Base-by-base conservation (phyloP, 768 basidiomycete species). In the Mycena floridula region DNA sequence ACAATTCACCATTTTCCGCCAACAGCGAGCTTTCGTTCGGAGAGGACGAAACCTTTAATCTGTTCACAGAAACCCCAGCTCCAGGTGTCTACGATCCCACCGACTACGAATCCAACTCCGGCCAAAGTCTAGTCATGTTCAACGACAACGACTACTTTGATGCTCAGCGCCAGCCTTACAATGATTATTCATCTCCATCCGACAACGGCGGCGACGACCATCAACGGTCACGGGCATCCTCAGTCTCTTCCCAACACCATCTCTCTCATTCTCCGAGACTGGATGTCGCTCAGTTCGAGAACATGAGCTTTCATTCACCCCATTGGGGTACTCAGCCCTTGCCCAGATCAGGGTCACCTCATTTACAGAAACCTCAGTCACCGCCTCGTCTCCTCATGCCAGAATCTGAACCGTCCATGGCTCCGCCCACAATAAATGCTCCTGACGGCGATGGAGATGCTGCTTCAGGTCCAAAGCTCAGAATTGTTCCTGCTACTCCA, bases 401-500 rank as follows among this genome's bases (percentile, higher is more conserved):
- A 24, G 48, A 49, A n/a, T 3, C 32, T 15, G 38, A 39, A 22
- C 9, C 38, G 3, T 5, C 38, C 27, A 55, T 81, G 7, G 72
- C 69, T 58, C 65, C 58, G 27, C 81, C 72, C 36, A 71, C 66
- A 54, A 82, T 82, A 52, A 80, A 80, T 42, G 80, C 80, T 11
- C 82, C 81, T 2, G 74, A 77, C 3, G 81, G 76, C 32, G 73
- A 74, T 44, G 65, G 66, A 23, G 61, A 64, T 44, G 62, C 68
- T 40, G 58, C 64, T 7, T 63, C 66, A 15, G 79, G 82, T 0
- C 86, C 84, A 1, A 75, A 74, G 42, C 72, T 91, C 48, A 79
- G 88, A 56, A 82, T 91, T 49, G 86, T 89, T 6, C 89, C 89
- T 32, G 85, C 88, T 18, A 91, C 89, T 3, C 89, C 89, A 7